Base-by-base conservation (phyloP, 495 filamentous ascomycete genomes). In the Aspergillus kassunensis region DNA sequence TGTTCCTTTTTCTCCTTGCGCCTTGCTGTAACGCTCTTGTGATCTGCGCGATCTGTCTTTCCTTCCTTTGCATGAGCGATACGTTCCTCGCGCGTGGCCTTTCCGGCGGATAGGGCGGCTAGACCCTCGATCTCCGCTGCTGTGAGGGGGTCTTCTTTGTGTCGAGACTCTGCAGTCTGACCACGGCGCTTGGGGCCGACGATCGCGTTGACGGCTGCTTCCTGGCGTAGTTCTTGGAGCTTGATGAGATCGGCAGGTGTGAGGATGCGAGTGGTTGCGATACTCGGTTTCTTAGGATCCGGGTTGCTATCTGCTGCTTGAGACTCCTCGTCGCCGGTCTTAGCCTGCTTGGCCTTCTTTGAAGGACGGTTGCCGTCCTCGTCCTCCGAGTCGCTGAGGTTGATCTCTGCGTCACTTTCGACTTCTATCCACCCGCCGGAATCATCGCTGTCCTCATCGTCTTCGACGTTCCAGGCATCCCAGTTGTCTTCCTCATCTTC, bases 401-500 rank as follows among this genome's bases (percentile, higher is more conserved):
- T 78, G 53, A 90, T 92, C 48, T 95, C 89, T 8, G 80, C 87
- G 53, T 95, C 89, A 55, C 83, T 87, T 51, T 88, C 78, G 21
- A 97, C 92, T 56, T 93, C 81, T 58, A 97, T 91, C 95, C 95
- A 99, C 30, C 90, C 95, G 60, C 82, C 75, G 15, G 88, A 90
- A 54, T 88, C 84, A 59, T 88, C 86, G 63, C 80, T 88, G 54
- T 88, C 83, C 15, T 77, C 71, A 18, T 80, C 80, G 35, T 87
- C 89, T 54, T 88, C 90, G 21, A 93, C 83, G 57, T 96, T 90
- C 90, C 91, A 95, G 57, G 86, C 85, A 37, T 75, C 80, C 75
- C 87, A 91, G 55, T 87, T 78, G 53, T 80, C 87, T 55, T 84
- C 88, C 0, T 84, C 79, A 8, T 76, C 73, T 7, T 77, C 83